These are phyloP conservation scores for Colletotrichum sp. DNA, from an alignment of 2,329 filamentous ascomycete species.

Conservation along the genomic window DNA sequence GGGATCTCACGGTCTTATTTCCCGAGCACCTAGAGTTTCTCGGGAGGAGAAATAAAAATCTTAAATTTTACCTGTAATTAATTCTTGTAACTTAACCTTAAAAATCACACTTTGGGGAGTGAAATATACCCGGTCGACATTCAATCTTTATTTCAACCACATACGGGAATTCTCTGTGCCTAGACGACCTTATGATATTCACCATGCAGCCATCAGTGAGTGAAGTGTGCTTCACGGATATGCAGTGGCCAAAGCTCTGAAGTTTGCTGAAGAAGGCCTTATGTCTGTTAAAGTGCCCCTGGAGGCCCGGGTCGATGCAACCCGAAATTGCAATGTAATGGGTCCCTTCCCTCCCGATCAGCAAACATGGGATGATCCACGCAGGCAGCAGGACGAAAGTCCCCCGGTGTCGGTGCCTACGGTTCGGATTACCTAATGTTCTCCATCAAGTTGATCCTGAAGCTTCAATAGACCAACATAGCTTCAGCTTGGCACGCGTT, in stretches of 20 bases:
- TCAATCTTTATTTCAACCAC: background rate
- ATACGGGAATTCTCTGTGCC: rapidly evolving
- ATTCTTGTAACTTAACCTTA: background rate
- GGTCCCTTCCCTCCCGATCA: background rate
- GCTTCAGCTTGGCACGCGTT: background rate
- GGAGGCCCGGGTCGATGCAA: background rate
- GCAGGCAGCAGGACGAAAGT: background rate
- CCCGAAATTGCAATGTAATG: background rate
- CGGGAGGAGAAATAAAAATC: background rate
- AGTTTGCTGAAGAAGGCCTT: background rate
- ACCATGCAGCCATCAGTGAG: rapidly evolving
- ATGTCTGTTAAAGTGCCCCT: background rate
- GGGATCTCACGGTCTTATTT: background rate
- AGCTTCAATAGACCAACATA: background rate
- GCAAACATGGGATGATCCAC: background rate
- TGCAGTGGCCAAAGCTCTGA: background rate
- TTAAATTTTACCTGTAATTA: background rate
- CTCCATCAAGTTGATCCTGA: background rate
- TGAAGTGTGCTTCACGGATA: background rate
- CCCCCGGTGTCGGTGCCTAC: background rate
- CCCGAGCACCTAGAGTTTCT: background rate
- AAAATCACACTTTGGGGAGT: background rate
- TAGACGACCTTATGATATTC: background rate
- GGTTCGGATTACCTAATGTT: background rate
- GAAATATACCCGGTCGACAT: background rate